Base-by-base conservation (phyloP, 2,329 filamentous ascomycete genomes). In the Colletotrichum limetticola region DNA sequence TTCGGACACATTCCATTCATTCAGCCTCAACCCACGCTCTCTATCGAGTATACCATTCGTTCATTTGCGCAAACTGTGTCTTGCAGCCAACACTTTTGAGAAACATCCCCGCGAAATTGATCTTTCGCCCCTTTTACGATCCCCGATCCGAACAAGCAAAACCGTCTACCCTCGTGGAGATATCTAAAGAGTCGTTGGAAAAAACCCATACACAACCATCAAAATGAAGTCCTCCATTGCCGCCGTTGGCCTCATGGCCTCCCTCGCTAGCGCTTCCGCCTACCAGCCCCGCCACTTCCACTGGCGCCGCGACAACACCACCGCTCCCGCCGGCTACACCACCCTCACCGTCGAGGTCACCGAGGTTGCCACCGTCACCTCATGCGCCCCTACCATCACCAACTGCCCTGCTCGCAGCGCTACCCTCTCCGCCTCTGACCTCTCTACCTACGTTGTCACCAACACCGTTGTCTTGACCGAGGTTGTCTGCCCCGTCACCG, bases 331-430 rank as follows among this genome's bases (percentile, higher is more conserved):
- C 68, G 77, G 76, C 68, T 71, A 79, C 76, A 85, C 84, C 66
- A 86, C 85, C 49, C 75, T 85, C 72, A 85, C 88, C 76, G 84
- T 90, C 82, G 85, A 86, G 83, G 82, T 85, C 79, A 90, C 88
- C 71, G 82, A 88, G 79, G 82, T 89, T 75, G 83, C 87, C 74
- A 91, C 89, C 80, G 84, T 91, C 82, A 90, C 86, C 77, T 89
- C 87, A 71, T 91, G 89, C 79, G 87, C 84, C 74, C 83, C 89
- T 68, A 88, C 86, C 69, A 85, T 90, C 79, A 89, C 88, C 81
- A 83, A 90, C 89, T 91, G 89, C 82, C 84, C 84, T 68, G 78
- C 80, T 26, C 81, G 76, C 64, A 77, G 82, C 64, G 79, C 79
- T 64, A 76, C 78, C 72, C 77, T 85, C 59, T 82, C 83, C 71